Base-by-base conservation (phyloP, 2,329 filamentous ascomycete genomes). In the Byssothecium circinans region DNA sequence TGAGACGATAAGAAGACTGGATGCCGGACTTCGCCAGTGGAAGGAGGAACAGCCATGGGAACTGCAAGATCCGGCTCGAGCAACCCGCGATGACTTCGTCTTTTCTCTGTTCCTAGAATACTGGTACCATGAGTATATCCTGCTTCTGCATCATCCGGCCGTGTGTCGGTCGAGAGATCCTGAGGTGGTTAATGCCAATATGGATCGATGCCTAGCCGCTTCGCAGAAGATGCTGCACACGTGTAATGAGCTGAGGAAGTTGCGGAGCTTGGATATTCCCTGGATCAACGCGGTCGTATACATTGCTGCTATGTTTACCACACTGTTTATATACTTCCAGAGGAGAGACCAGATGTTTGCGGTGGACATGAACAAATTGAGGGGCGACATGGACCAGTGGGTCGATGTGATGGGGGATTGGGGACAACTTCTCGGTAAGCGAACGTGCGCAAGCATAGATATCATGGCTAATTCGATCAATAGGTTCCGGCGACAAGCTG, bases 241-340 rank as follows among this genome's bases (percentile, higher is more conserved):
- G 20, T 81, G 85, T 5, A 75, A 77, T 18, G 75, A 82, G 43
- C 70, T 91, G 39, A 80, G 82, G 48, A 78, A 78, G 56, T 75
- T 84, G 47, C 88, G 86, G 61, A 84, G 83, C 36, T 72, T 91
- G 3, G 88, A 92, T 61, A 88, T 86, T 1, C 89, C 87, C 1
- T 91, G 88, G 87, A 87, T 88, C 58, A 85, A 86, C 39, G 78
- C 83, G 40, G 85, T 87, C 0, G 80, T 88, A 5, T 89, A 88
- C 61, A 78, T 88, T 11, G 83, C 86, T 35, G 86, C 86, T 20
- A 84, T 89, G 47, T 88, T 90, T 58, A 87, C 86, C 0, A 84
- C 81, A 12, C 73, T 92, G 0, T 88, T 87, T 38, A 81, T 82
- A 1, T 80, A 85, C 45, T 88, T 83, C 75, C 81, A 89, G 62